Conservation (phyloP, 2,329 filamentous ascomycete genomes). For the Diaporthe aspalathi region DNA sequence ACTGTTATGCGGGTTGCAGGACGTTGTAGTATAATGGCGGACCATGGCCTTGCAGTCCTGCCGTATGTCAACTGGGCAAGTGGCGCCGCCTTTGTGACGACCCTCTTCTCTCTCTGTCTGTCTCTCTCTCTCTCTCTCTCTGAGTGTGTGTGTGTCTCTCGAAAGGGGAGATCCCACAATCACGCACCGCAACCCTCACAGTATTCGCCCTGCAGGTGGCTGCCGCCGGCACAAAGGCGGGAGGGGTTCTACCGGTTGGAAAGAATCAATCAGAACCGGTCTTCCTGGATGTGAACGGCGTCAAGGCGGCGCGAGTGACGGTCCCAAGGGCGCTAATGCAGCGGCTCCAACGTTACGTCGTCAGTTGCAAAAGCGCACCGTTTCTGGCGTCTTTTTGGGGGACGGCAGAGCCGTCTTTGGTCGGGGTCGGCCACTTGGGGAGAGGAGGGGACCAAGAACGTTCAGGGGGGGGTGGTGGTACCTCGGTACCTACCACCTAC, state of each 20-base stretch:
- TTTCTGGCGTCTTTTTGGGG: constrained; percentile 6
- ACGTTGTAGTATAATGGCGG: not conserved
- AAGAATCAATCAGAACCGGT: constrained; percentile 26
- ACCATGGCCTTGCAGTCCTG: not conserved
- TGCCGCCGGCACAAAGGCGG: constrained; percentile 19
- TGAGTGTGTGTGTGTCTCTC: no score
- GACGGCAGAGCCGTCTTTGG: not conserved
- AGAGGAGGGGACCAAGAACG: not conserved
- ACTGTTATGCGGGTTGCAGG: no score
- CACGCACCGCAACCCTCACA: no score
- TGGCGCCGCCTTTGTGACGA: no score
- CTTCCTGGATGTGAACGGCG: constrained; percentile 9
- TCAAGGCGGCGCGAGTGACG: constrained; percentile 10
- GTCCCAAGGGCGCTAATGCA: constrained; percentile 24
- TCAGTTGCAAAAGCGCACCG: constrained; percentile 11
- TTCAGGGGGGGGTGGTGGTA: not conserved
- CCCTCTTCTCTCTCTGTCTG: constrained; percentile 2
- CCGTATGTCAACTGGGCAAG: no score
- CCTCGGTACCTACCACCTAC: no score
- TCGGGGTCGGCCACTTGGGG: no score
- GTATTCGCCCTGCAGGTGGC: constrained; percentile 13
- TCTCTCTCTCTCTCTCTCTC: not conserved
- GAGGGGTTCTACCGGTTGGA: not conserved
- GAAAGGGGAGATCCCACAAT: no score
- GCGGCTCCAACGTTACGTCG: constrained; percentile 15